A percentile compares a stretch with the other conserved stretches of the same genome.
These are phyloP conservation scores for Nitzschia palea DNA, from an alignment of 108 stramenopile species.

Conservation along the genomic window DNA sequence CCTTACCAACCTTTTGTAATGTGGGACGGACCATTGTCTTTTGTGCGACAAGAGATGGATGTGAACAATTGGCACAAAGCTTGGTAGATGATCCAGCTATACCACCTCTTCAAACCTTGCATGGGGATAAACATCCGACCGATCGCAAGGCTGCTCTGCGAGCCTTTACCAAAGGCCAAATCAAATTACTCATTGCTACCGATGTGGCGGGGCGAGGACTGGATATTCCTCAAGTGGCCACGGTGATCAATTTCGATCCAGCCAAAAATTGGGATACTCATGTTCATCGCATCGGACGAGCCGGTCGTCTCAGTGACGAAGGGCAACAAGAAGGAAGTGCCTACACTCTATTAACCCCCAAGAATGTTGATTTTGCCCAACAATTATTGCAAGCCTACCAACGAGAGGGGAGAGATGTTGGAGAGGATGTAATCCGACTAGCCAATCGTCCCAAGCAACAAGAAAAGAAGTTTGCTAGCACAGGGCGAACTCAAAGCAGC, in stretches of 20 bases:
- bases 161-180: slow-evolving; percentile 76
- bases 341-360: slow-evolving; percentile 74
- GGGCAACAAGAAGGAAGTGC: slow-evolving; percentile 61
- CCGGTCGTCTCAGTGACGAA: slow-evolving; percentile 89
- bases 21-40: slow-evolving; percentile 80
- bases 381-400: slow-evolving; percentile 62
- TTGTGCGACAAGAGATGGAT: slow-evolving; percentile 72
- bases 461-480: too few relatives aligned
- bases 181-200: slow-evolving; percentile 91
- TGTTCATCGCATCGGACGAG: slow-evolving; percentile 96
- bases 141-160: slow-evolving; percentile 92
- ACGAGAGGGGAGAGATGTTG: slow-evolving; percentile 64
- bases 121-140: slow-evolving; percentile 94
- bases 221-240: slow-evolving; percentile 90
- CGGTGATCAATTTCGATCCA: slow-evolving; percentile 93
- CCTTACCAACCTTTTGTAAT: slow-evolving; percentile 57
- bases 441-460: slow-evolving; percentile 24
- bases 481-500: not conserved
- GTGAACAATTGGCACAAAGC: slow-evolving; percentile 55
- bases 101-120: slow-evolving; percentile 76
- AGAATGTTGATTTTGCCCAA: slow-evolving; percentile 74
- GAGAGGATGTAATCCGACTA: slow-evolving; percentile 45
- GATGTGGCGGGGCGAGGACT: slow-evolving; percentile 98
- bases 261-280: slow-evolving; percentile 91
- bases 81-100: slow-evolving; percentile 6